A percentile compares a stretch with the other conserved stretches of the same genome.
Conservation (phyloP, 2,329 filamentous ascomycete species). For the Botrytis fabae region DNA sequence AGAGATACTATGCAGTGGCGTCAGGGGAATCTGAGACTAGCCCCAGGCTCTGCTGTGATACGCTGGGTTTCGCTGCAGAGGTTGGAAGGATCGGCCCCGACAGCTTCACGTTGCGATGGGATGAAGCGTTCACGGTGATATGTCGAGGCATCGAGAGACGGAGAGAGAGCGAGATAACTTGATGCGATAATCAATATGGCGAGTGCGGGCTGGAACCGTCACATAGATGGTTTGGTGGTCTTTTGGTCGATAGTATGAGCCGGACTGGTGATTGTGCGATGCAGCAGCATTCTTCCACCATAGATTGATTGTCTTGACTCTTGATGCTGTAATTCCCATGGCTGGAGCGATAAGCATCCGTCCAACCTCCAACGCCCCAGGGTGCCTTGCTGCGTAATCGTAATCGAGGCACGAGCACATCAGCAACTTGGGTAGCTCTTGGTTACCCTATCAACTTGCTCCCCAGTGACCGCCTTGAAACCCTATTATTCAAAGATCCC, state of each 20-base stretch:
- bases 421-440: conserved; percentile 8
- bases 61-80: not conserved
- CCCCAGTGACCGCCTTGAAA: conserved; percentile 20
- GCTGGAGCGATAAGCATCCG: conserved; percentile 9
- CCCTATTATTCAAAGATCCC: conserved; percentile 4
- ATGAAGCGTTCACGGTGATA: not conserved
- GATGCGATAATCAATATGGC: not conserved
- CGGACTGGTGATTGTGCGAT: not conserved
- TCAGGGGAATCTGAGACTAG: conserved; percentile 2
- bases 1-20: conserved; percentile 12
- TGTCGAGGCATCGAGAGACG: not conserved
- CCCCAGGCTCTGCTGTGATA: not conserved
- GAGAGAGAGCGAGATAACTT: not conserved
- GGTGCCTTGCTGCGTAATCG: conserved; percentile 11
- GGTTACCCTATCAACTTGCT: conserved; percentile 11
- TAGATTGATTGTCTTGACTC: not conserved
- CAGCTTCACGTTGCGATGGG: not conserved
- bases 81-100: not conserved
- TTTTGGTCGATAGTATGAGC: not conserved
- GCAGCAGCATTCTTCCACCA: not conserved
- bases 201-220: too few species aligned
- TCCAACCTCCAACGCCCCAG: not conserved
- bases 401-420: not conserved
- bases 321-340: not conserved
- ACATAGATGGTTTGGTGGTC: not conserved